A percentile compares a stretch with the other conserved stretches of the same genome.
Evolutionary conservation across 2,329 filamentous ascomycete genomes (phyloP).

Genomic region (Anthostomella pinea): DNA sequence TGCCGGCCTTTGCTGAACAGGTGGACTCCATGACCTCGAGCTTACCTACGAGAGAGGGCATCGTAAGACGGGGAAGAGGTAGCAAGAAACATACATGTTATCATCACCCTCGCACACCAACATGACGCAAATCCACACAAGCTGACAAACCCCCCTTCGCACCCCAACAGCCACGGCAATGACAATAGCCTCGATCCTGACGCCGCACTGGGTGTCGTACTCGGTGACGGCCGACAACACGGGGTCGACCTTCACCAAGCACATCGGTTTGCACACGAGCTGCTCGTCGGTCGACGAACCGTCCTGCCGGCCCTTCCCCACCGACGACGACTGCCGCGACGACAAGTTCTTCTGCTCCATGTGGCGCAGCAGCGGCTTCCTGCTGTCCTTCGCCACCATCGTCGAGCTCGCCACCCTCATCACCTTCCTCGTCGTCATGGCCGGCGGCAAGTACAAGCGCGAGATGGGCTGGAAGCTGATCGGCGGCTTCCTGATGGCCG

Average conservation of each 20-base stretch:
- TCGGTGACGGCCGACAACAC: constrained; percentile 49
- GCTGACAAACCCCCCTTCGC: constrained; percentile 30
- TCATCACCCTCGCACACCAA: not conserved
- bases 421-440: constrained; percentile 72
- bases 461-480: constrained; percentile 82
- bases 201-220: constrained; percentile 71
- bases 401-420: constrained; percentile 78
- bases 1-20: no score
- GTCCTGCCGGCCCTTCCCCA: constrained; percentile 66
- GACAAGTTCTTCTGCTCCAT: constrained; percentile 82
- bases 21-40: no score
- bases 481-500: constrained; percentile 60
- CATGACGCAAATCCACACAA: not conserved
- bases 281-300: constrained; percentile 68
- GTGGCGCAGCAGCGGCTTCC: constrained; percentile 85
- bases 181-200: constrained; percentile 66
- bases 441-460: constrained; percentile 75
- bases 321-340: constrained; percentile 63
- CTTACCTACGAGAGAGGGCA: no score
- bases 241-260: constrained; percentile 50
- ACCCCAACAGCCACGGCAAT: constrained; percentile 61
- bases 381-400: constrained; percentile 82
- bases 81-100: not conserved
- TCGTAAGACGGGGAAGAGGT: not conserved
- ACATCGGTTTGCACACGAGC: constrained; percentile 75